Base-by-base conservation (phyloP, 768 basidiomycete genomes). In the Hericium alpestre region DNA sequence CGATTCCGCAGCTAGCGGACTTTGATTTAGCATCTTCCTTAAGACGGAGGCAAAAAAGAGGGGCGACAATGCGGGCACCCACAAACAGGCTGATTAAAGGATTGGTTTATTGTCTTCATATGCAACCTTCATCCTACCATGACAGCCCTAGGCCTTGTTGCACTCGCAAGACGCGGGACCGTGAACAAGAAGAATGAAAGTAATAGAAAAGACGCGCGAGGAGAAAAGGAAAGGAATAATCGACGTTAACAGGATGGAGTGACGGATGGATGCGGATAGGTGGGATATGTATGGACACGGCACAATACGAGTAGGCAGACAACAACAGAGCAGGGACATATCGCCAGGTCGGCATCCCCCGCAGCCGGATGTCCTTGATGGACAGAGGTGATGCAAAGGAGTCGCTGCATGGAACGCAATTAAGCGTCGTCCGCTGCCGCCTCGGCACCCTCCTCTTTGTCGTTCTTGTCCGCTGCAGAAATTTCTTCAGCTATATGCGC, bases 351-450 rank as follows among this genome's bases (percentile, higher is more conserved):
- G 43, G 52, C 52, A 51, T 32, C 20, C 52, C 49, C 52, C 52
- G 52, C 20, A 12, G 13, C 18, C 32, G 32, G 8, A 23, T 16
- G 10, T 16, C 22, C 20, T 22, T 18, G 43, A 58, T 37, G 50
- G 12, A 40, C 64, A 59, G 49, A 46, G 37, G 54, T 49, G 27
- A 38, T 56, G 50, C 58, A 53, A 56, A 51, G 56, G 48, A 51
- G n/a, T 38, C 38, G 51, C 60, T 25, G 38, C 47, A 32, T 32
- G 46, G 37, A 48, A 37, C 38, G 27, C 27, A 67, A 59, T 48
- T 57, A 78, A 68, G 80, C 83, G 70, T 90, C 87, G 58, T 89
- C 86, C 52, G 74, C 83, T 52, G 82, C 74, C 39, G 74, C 78
- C 41, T 84, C 86, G 57, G 71, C 73, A 43, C 65, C 74, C 56